phyloP scores from a whole-genome alignment of 1,139 yeast species.

The Torulaspora globosa region DNA sequence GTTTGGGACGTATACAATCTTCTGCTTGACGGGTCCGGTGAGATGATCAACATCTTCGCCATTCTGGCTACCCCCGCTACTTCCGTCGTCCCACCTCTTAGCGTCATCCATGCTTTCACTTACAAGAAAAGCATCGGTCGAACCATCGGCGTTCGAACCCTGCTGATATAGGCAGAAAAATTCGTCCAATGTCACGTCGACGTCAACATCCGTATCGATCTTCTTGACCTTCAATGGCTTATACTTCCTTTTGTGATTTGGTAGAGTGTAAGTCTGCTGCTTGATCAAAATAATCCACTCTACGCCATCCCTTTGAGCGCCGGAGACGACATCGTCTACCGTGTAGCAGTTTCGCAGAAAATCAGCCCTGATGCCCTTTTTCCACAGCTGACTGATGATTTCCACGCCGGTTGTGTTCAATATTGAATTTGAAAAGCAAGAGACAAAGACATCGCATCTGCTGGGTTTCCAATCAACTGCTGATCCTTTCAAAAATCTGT shows the following conservation, averaged over 20 bases:
- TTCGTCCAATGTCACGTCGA: slow-evolving; percentile 68
- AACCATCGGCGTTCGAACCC: slow-evolving; percentile 36
- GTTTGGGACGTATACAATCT: slow-evolving; percentile 57
- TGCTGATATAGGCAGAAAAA: slow-evolving; percentile 47
- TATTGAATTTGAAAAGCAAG: slow-evolving; percentile 52
- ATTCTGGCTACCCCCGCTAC: slow-evolving; percentile 33
- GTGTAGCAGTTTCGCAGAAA: slow-evolving; percentile 48
- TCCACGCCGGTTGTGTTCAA: slow-evolving; percentile 59
- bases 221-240: slow-evolving; percentile 74
- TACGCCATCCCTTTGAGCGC: slow-evolving; percentile 65
- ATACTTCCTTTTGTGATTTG: slow-evolving; percentile 47
- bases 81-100: slow-evolving; percentile 31
- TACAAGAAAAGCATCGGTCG: slow-evolving; percentile 18
- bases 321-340: slow-evolving; percentile 64
- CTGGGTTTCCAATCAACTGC: slow-evolving; percentile 44
- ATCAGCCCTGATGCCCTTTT: slow-evolving; percentile 66
- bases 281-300: slow-evolving; percentile 72
- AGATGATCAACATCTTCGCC: slow-evolving; percentile 33
- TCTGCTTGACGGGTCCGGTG: slow-evolving; percentile 45
- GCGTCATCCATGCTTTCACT: slow-evolving; percentile 24
- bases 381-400: slow-evolving; percentile 65
- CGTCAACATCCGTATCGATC: slow-evolving; percentile 54
- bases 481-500: slow-evolving; percentile 38
- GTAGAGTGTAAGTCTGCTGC: slow-evolving; percentile 44
- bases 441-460: slow-evolving; percentile 77